Percentiles rank a stretch among this genome's conserved stretches.
These are phyloP conservation scores for Naganishia randhawae DNA, from an alignment of 768 basidiomycete genomes.

Conservation along the genomic window DNA sequence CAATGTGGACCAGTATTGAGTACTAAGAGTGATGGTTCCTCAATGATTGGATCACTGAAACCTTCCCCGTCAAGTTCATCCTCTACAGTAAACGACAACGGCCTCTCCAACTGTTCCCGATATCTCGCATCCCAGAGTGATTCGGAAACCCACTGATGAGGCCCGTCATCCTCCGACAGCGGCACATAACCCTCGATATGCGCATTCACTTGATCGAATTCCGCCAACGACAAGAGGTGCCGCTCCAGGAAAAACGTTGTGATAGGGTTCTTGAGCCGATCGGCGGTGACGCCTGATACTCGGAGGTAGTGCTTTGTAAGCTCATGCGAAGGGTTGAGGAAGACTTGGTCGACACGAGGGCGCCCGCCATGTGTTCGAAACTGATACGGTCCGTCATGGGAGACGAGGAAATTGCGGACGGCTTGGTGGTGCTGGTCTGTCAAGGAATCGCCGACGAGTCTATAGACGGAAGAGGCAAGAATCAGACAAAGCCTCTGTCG, in stretches of 20 bases:
- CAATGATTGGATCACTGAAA: background rate
- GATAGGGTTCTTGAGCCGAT: slow-evolving; percentile 6
- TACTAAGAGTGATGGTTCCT: slow-evolving; percentile 23
- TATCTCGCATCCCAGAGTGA: slow-evolving; percentile 21
- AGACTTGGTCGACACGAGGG: slow-evolving; percentile 6
- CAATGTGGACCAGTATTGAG: slow-evolving; percentile 29
- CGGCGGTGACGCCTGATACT: slow-evolving; percentile 6
- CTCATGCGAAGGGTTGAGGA: slow-evolving; percentile 14
- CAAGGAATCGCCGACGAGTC: slow-evolving; percentile 27
- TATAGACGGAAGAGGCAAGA: background rate
- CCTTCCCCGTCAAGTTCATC: background rate
- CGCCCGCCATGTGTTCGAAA: background rate
- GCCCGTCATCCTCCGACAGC: slow-evolving; percentile 6
- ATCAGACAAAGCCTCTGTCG: background rate
- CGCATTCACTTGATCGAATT: slow-evolving; percentile 17
- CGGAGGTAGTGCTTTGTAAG: background rate
- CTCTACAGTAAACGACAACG: background rate
- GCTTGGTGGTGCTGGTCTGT: slow-evolving; percentile 21
- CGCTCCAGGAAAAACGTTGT: slow-evolving; percentile 21
- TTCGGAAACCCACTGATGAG: slow-evolving; percentile 17
- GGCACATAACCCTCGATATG: slow-evolving; percentile 5
- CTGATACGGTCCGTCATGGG: background rate
- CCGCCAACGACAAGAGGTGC: slow-evolving; percentile 12
- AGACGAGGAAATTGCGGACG: slow-evolving; percentile 9
- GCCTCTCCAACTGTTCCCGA: background rate